Base-by-base conservation (phyloP, 192 early-diverging fungal genomes). In the Helicostylum pulchrum region DNA sequence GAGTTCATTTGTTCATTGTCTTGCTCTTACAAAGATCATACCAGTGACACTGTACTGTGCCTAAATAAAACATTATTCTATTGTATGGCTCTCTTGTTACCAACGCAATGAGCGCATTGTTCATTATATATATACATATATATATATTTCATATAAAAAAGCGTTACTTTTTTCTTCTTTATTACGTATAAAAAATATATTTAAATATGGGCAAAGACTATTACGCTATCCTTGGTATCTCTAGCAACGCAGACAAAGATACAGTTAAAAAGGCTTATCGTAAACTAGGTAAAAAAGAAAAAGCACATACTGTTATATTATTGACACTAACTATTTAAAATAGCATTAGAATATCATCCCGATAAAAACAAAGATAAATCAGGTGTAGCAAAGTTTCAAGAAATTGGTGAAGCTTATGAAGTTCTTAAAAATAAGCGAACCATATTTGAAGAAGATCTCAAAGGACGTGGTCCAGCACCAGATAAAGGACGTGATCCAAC, bases 341-440 rank as follows among this genome's bases (percentile, higher is more conserved):
- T 50, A 66, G 90, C 90, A 36, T 71, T 92, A 26, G 90, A 91
- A 68, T 91, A 87, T 87, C 90, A 92, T 80, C 90, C 90, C 8
- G 90, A 92, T 68, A 71, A 88, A 62, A 77, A 73, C 62, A 80
- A 77, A 34, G 83, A 89, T 58, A 82, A 86, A 51, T 78, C 78
- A 62, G 84, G 82, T 61, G 57, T 68, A 20, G 90, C 92, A 61
- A 93, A 87, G 68, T 99, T 99, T 79, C 95, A 98, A 75, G 96
- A 99, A 34, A 91, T 99, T 45, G 92, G 92, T 44, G 94, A 98
- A 79, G 96, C 97, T 5, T 99, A 93, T 71, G 97, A 99, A 73
- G 88, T 93, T 17, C 80, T 99, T 1, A 80, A 87, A 66, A 81
- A 98, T 57, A 98, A 98, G 82, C 84, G 94, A 23, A 81, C 92